phyloP scores from a whole-genome alignment of 768 basidiomycete species.

The Suillus clintonianus region DNA sequence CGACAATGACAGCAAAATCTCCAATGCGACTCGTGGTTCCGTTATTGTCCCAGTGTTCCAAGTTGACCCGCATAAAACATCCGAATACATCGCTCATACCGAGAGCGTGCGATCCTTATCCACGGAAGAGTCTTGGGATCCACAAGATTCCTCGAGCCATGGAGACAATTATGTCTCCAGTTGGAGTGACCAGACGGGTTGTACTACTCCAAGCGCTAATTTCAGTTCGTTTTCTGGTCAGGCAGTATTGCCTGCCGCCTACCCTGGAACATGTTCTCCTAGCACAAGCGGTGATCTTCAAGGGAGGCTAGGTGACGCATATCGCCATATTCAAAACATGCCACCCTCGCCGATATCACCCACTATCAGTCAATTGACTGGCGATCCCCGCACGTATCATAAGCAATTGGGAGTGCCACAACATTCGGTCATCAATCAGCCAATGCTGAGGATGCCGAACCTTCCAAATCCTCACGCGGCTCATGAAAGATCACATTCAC shows the following conservation, averaged over 20 bases:
- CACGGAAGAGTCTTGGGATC: not conserved
- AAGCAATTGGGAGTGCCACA: slow-evolving; percentile 33
- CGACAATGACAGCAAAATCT: slow-evolving; percentile 7
- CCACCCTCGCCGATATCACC: slow-evolving; percentile 10
- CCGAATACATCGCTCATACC: slow-evolving; percentile 1
- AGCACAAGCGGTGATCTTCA: slow-evolving; percentile 17
- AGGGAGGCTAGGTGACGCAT: slow-evolving; percentile 22
- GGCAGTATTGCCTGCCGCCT: not conserved
- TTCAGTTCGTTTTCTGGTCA: not conserved
- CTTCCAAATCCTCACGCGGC: slow-evolving; percentile 26
- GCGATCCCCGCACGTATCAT: slow-evolving; percentile 27
- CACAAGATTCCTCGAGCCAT: not conserved
- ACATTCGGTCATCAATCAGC: slow-evolving; percentile 29
- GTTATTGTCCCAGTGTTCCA: slow-evolving; percentile 26
- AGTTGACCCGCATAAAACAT: not conserved
- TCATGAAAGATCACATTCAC: slow-evolving; percentile 1
- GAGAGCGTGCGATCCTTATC: slow-evolving; percentile 1
- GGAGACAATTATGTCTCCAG: not conserved
- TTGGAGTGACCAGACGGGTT: not conserved
- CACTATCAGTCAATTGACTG: slow-evolving; percentile 12
- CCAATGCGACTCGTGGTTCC: slow-evolving; percentile 19
- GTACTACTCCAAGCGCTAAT: not conserved
- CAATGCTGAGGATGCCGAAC: slow-evolving; percentile 14
- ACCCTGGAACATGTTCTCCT: not conserved
- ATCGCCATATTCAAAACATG: slow-evolving; percentile 26